Conservation (phyloP, 2,329 filamentous ascomycete genomes). For the Fusarium sacchari region DNA sequence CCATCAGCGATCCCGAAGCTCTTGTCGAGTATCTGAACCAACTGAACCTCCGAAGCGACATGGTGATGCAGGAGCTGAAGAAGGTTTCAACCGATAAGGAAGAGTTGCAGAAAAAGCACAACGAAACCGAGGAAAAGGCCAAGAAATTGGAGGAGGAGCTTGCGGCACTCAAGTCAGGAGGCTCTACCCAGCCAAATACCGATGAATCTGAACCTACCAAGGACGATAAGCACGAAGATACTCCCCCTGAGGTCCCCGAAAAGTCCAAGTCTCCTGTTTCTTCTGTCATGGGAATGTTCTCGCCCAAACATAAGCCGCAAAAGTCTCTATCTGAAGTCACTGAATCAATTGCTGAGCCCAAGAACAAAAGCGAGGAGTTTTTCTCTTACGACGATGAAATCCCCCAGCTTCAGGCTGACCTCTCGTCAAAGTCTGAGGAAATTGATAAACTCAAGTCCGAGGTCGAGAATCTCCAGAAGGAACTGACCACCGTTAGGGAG, state of each 20-base stretch:
- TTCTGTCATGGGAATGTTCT: slow-evolving; percentile 61
- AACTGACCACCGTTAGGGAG: slow-evolving; percentile 77
- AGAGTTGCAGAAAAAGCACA: slow-evolving; percentile 78
- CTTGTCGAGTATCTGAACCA: slow-evolving; percentile 92
- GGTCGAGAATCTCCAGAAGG: slow-evolving; percentile 73
- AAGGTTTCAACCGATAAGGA: slow-evolving; percentile 85
- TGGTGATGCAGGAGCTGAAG: slow-evolving; percentile 95
- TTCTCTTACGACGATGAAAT: slow-evolving; percentile 94
- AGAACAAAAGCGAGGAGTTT: slow-evolving; percentile 72
- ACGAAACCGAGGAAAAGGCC: slow-evolving; percentile 72
- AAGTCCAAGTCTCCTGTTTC: slow-evolving; percentile 58
- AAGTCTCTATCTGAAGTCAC: slow-evolving; percentile 42
- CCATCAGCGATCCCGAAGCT: slow-evolving; percentile 84
- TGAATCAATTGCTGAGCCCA: slow-evolving; percentile 34
- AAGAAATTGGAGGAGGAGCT: slow-evolving; percentile 73
- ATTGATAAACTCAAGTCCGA: slow-evolving; percentile 76
- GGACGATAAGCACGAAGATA: slow-evolving; percentile 43
- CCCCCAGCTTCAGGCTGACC: slow-evolving; percentile 79
- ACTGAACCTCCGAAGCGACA: slow-evolving; percentile 84
- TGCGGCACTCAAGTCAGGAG: slow-evolving; percentile 56
- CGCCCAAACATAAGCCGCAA: slow-evolving; percentile 56
- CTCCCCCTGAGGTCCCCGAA: slow-evolving; percentile 37
- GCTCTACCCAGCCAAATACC: slow-evolving; percentile 37
- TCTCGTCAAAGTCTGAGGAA: slow-evolving; percentile 75
- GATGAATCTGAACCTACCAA: slow-evolving; percentile 47